Percentiles rank a stretch among this genome's conserved stretches.
phyloP scores from a whole-genome alignment of 164 flowering plant species.

The Sextonia rubra region DNA sequence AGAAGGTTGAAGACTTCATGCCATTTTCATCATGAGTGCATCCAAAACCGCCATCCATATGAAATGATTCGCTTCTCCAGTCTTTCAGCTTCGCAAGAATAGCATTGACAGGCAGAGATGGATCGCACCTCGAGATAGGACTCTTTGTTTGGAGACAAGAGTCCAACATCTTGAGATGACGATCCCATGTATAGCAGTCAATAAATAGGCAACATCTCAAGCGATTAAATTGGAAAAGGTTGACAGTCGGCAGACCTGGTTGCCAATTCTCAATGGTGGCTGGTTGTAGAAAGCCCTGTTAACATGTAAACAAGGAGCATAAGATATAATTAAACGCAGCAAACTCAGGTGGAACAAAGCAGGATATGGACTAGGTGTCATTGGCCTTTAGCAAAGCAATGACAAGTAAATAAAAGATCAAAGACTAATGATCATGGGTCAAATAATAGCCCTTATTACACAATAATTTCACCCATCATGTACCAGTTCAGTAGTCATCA shows the following conservation, averaged over 20 bases:
- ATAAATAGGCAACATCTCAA: constrained; percentile 65
- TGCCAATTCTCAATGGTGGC: constrained; percentile 25
- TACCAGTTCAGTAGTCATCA: too few species aligned
- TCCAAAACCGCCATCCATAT: constrained; percentile 24
- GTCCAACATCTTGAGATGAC: constrained; percentile 53
- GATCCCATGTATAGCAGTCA: constrained; percentile 75
- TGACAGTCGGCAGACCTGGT: constrained; percentile 25
- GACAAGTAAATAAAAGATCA: neutral
- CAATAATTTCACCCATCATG: too few species aligned
- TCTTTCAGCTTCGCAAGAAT: constrained; percentile 31
- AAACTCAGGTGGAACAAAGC: neutral
- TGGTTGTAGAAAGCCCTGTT: constrained; percentile 52
- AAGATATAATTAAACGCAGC: neutral
- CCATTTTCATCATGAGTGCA: constrained; percentile 26
- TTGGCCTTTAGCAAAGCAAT: neutral
- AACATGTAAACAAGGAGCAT: neutral
- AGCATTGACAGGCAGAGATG: constrained; percentile 21
- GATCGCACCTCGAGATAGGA: constrained; percentile 23
- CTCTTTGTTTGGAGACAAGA: constrained; percentile 39
- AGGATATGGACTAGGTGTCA: neutral
- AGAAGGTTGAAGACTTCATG: constrained; percentile 16
- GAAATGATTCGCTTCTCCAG: constrained; percentile 27
- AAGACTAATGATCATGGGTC: neutral
- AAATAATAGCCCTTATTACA: too few species aligned
- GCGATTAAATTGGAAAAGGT: constrained; percentile 71